phyloP scores from a whole-genome alignment of 768 basidiomycete genomes.

The Hortiboletus flavorubellus region DNA sequence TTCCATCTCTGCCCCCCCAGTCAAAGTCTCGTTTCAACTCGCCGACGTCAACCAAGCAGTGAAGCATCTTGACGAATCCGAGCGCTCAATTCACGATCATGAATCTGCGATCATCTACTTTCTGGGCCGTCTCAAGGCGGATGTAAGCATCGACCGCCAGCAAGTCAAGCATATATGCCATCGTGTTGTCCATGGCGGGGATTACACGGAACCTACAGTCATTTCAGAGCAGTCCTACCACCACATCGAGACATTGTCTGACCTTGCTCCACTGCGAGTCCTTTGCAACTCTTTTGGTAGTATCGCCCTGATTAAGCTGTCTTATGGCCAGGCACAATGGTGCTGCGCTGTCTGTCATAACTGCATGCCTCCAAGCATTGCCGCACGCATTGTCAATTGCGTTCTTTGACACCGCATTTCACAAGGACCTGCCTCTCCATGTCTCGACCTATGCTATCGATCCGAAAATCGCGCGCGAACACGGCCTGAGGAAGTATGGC shows the following conservation, averaged over 20 bases:
- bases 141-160: slow-evolving; percentile 39
- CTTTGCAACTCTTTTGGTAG: background rate
- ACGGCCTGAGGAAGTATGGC: slow-evolving; percentile 83
- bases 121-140: slow-evolving; percentile 43
- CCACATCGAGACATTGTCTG: slow-evolving; percentile 70
- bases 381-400: slow-evolving; percentile 73
- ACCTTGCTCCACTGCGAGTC: slow-evolving; percentile 75
- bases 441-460: slow-evolving; percentile 79
- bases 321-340: slow-evolving; percentile 51
- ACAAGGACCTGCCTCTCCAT: slow-evolving; percentile 69
- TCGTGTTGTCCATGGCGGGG: slow-evolving; percentile 86
- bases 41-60: background rate
- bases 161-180: slow-evolving; percentile 62
- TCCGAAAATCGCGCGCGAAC: slow-evolving; percentile 53
- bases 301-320: background rate
- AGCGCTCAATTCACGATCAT: slow-evolving; percentile 49
- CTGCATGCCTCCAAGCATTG: slow-evolving; percentile 56
- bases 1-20: slow-evolving; percentile 49
- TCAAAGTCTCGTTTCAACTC: no score
- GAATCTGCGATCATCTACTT: slow-evolving; percentile 61
- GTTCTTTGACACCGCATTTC: slow-evolving; percentile 88
- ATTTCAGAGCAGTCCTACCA: slow-evolving; percentile 67
- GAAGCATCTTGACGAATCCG: slow-evolving; percentile 25
- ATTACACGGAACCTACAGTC: slow-evolving; percentile 64
- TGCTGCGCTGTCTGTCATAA: slow-evolving; percentile 56